Evolutionary conservation across 441 rosid species (phyloP).

Genomic region (Adansonia madagascariensis): DNA sequence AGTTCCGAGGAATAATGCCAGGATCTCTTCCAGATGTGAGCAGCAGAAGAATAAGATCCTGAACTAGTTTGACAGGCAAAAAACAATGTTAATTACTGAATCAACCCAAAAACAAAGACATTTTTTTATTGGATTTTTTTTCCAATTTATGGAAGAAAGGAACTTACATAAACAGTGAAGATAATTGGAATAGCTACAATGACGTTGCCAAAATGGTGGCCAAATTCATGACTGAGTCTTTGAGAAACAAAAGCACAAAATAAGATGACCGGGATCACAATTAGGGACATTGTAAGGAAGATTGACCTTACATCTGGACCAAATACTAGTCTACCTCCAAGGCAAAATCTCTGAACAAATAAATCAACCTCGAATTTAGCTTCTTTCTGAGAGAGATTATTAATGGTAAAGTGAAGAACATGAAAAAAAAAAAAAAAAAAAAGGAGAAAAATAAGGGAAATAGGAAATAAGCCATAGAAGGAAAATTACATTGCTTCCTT

Average conservation of each 20-base stretch:
- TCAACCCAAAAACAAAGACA: not conserved
- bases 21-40: constrained; percentile 82
- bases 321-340: constrained; percentile 29
- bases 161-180: constrained; percentile 58
- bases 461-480: not conserved
- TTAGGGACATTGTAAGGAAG: constrained; percentile 27
- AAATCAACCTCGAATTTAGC: too few relatives aligned
- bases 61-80: constrained; percentile 28
- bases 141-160: constrained; percentile 5
- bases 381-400: not conserved
- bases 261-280: constrained; percentile 27
- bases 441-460: constrained; percentile 24
- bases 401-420: not conserved
- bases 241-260: constrained; percentile 63
- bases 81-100: not conserved
- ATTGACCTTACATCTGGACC: constrained; percentile 29
- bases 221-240: constrained; percentile 41
- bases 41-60: constrained; percentile 69
- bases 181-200: constrained; percentile 41
- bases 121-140: not conserved
- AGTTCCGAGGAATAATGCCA: constrained; percentile 77
- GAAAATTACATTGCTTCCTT: constrained; percentile 54
- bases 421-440: not conserved
- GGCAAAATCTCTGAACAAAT: constrained; percentile 13
- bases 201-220: constrained; percentile 42